Conservation (phyloP, 495 filamentous ascomycete species). For the Aspergillus saccharolyticus region DNA sequence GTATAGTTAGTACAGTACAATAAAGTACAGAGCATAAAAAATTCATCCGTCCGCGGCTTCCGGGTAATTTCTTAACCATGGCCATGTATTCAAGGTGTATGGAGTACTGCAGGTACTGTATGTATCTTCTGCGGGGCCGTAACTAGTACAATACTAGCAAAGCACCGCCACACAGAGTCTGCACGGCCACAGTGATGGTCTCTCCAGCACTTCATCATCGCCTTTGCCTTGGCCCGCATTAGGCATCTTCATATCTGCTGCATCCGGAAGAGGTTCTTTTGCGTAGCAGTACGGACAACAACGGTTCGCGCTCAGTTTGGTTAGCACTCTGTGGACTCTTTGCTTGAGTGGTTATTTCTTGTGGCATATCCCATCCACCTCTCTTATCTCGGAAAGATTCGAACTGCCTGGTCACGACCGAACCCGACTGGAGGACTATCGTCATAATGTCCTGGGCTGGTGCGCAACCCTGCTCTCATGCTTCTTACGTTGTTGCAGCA, state of each 20-base stretch:
- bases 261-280: not conserved
- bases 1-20: too few relatives aligned
- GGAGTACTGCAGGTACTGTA: too few relatives aligned
- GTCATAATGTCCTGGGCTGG: conserved; percentile 62
- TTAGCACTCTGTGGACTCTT: not conserved
- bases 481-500: not conserved
- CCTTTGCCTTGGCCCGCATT: conserved; percentile 16
- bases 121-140: not conserved
- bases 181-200: conserved; percentile 16
- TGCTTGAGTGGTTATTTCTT: not conserved
- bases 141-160: too few relatives aligned
- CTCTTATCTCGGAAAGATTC: not conserved
- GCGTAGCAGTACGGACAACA: not conserved
- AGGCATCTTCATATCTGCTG: conserved; percentile 16
- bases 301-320: not conserved
- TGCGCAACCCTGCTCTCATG: conserved; percentile 23
- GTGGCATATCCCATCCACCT: not conserved
- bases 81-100: too few relatives aligned
- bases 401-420: not conserved
- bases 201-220: conserved; percentile 5
- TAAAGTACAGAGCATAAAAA: not conserved
- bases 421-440: not conserved
- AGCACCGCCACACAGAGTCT: conserved; percentile 8
- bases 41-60: not conserved
- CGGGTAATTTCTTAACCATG: not conserved